Evolutionary conservation across 1,284 basidiomycete genomes (phyloP).

Genomic region (Cryptococcus hybrid): DNA sequence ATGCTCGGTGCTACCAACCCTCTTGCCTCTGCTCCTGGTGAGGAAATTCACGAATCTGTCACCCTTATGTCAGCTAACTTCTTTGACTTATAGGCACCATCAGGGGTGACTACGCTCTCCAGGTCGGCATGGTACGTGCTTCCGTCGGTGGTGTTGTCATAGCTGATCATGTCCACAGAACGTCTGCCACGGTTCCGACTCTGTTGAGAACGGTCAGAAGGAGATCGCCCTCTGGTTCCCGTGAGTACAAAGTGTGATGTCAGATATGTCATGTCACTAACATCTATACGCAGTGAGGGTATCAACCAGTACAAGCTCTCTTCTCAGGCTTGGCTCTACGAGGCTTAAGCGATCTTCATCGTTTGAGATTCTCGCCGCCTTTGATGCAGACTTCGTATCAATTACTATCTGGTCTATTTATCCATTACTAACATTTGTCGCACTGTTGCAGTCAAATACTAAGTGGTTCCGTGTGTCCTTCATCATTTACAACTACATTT

Average conservation of each 20-base stretch:
- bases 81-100: conserved; percentile 56
- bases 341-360: conserved; percentile 55
- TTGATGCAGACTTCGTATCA: not conserved
- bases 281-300: conserved; percentile 59
- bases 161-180: conserved; percentile 18
- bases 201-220: conserved; percentile 85
- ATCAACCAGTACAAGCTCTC: conserved; percentile 70
- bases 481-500: no score
- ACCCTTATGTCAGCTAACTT: conserved; percentile 10
- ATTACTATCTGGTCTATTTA: not conserved
- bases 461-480: no score
- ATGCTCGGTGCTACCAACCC: conserved; percentile 99
- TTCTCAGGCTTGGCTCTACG: conserved; percentile 75
- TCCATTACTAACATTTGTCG: not conserved
- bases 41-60: conserved; percentile 48
- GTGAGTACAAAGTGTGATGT: conserved; percentile 19
- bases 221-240: conserved; percentile 78
- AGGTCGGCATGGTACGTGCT: conserved; percentile 62
- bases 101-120: conserved; percentile 89
- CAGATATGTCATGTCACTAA: not conserved
- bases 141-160: not conserved
- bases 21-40: conserved; percentile 72
- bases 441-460: no score
- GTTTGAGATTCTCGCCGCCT: not conserved
- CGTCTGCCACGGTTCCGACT: conserved; percentile 79